A percentile compares a stretch with the other conserved stretches of the same genome.
Conservation (phyloP, 2,329 filamentous ascomycete genomes). For the Monosporascus sp. region DNA sequence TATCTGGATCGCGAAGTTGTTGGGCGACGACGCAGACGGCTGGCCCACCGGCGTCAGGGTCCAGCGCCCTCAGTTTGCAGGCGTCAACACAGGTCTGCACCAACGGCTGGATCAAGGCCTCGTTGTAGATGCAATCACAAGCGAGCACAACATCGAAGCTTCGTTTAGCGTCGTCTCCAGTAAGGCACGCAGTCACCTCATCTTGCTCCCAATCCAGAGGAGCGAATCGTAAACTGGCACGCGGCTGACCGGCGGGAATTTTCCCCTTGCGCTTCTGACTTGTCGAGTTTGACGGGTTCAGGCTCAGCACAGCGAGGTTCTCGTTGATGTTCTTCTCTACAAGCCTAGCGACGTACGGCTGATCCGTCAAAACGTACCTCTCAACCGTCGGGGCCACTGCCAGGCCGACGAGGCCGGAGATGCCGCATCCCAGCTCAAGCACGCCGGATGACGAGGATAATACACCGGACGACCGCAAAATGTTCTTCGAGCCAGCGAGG, state of each 20-base stretch:
- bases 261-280: slow-evolving; percentile 7
- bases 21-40: slow-evolving; percentile 81
- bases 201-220: slow-evolving; percentile 80
- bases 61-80: slow-evolving; percentile 51
- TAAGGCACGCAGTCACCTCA: slow-evolving; percentile 41
- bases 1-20: slow-evolving; percentile 77
- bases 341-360: slow-evolving; percentile 74
- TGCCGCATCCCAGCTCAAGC: slow-evolving; percentile 84
- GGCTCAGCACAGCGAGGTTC: slow-evolving; percentile 38
- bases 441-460: slow-evolving; percentile 53
- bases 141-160: slow-evolving; percentile 72
- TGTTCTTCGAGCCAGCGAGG: slow-evolving; percentile 60
- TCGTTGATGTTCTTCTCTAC: slow-evolving; percentile 70
- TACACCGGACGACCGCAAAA: slow-evolving; percentile 52
- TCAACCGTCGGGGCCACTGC: slow-evolving; percentile 56
- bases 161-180: slow-evolving; percentile 26
- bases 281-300: slow-evolving; percentile 3
- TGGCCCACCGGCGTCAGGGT: slow-evolving; percentile 29
- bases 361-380: slow-evolving; percentile 78
- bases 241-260: neutral
- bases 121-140: slow-evolving; percentile 95
- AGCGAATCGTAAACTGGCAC: slow-evolving; percentile 46
- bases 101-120: slow-evolving; percentile 73
- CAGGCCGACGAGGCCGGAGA: slow-evolving; percentile 74
- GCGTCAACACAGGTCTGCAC: slow-evolving; percentile 75